These are phyloP conservation scores for Hyphochytrium catenoides DNA, from an alignment of 352 stramenopile species.

Conservation along the genomic window DNA sequence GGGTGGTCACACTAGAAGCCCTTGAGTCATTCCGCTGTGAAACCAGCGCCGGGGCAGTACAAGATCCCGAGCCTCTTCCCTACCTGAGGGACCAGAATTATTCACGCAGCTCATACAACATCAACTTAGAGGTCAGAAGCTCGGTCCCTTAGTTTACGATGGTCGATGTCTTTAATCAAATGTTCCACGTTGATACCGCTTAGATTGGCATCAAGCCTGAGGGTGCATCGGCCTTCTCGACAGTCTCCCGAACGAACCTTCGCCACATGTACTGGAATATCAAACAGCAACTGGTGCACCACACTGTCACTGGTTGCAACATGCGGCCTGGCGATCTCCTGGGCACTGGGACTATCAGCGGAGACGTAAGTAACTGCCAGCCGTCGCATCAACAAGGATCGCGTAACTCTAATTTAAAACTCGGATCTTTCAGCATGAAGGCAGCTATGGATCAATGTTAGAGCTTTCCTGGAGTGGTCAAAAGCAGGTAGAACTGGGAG, in stretches of 20 bases:
- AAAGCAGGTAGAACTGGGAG: conserved; percentile 35
- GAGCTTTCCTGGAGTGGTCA: conserved; percentile 86
- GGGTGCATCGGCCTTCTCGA: no score
- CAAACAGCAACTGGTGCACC: conserved; percentile 87
- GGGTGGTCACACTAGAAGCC: conserved; percentile 80
- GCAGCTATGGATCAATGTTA: conserved; percentile 79
- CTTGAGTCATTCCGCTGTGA: conserved; percentile 74
- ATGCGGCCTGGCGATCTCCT: conserved; percentile 84
- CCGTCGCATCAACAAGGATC: no score
- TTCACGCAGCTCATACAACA: conserved; percentile 53
- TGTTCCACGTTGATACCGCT: no score
- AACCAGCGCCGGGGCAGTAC: conserved; percentile 64
- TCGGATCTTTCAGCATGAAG: no score
- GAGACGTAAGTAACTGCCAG: no score
- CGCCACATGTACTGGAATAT: conserved; percentile 92
- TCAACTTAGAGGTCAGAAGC: conserved; percentile 38
- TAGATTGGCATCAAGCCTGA: no score
- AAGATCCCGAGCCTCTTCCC: conserved; percentile 61
- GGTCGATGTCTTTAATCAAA: no score
- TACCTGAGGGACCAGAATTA: conserved; percentile 84
- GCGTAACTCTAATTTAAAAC: no score
- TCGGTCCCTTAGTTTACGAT: no score
- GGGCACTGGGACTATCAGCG: conserved; percentile 82
- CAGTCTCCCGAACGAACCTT: conserved; percentile 79
- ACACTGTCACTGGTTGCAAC: conserved; percentile 88